Evolutionary conservation across 495 filamentous ascomycete species (phyloP), one percentile per base, ranked within the genome.

Genomic region (Tuber magnatum): DNA sequence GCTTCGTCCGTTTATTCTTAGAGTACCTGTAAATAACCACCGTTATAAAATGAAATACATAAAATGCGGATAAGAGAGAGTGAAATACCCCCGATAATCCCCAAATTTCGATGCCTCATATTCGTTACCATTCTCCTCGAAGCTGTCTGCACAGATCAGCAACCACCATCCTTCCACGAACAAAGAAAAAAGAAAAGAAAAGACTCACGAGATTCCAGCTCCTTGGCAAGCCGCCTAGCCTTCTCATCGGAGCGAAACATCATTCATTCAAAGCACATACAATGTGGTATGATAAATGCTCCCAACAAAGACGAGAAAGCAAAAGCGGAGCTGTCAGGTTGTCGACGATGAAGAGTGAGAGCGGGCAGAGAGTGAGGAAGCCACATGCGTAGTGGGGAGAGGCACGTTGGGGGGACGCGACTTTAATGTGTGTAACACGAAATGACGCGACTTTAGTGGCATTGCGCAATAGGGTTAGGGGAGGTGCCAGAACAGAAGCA

Each of bases 1-100:
- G 86, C 80, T 99, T 99, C 81, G 94, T 89, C 84, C 97, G 97
- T 84, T 99, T 99, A 72, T 93, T 89, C 65, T 93, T 89, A 82
- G 96, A 94, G 81, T 98, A 99, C 77, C 77, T 79, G 46, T 35
- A 38, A 42, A 56, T 61, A 70, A 68, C 24, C 24, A 39, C 68
- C n/a, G 46, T 43, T 71, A 40, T 48, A 24, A 32, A 24, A 4
- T 3, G 18, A 48, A 44, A 18, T 40, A 32, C n/a, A 41, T 68
- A 24, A 56, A n/a, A n/a, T 32, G 10, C 28, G 69, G 40, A 20
- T 38, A 39, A 43, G 72, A 18, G 43, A 48, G 40, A 18, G 20
- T 73, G 24, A 61, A 43, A 39, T 72, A 79, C 77, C 97, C 93
- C 28, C 87, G 84, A 80, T 97, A 93, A 4, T 93, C 94, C 9